phyloP scores from a whole-genome alignment of 1,284 basidiomycete species.

The Thecaphora frezii region DNA sequence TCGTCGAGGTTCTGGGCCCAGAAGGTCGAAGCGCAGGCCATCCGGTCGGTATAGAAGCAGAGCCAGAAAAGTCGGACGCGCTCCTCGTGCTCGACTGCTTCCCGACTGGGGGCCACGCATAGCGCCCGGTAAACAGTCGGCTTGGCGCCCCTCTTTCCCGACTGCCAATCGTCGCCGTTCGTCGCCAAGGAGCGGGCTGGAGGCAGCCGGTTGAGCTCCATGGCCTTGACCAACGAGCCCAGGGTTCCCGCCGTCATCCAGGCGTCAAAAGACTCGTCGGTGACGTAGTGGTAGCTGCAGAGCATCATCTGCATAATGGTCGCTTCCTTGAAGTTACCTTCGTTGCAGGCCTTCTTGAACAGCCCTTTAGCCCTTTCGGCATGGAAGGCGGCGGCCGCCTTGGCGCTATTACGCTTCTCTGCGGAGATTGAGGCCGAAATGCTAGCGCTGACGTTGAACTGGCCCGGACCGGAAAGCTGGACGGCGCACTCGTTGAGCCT shows the following conservation, averaged over 20 bases:
- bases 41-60: constrained; percentile 37
- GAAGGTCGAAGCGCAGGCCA: constrained; percentile 35
- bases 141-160: constrained; percentile 11
- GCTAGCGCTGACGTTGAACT: constrained; percentile 15
- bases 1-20: constrained; percentile 43
- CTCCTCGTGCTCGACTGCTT: constrained; percentile 33
- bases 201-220: constrained; percentile 37
- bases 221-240: constrained; percentile 25
- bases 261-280: constrained; percentile 40
- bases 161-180: constrained; percentile 3
- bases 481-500: constrained; percentile 15
- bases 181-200: constrained; percentile 7
- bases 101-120: constrained; percentile 11
- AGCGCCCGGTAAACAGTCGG: constrained; percentile 24
- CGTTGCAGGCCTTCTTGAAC: constrained; percentile 15
- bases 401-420: constrained; percentile 24
- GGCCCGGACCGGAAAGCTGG: constrained; percentile 7
- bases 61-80: constrained; percentile 39
- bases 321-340: constrained; percentile 32
- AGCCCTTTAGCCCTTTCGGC: constrained; percentile 32
- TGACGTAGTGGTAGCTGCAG: constrained; percentile 36
- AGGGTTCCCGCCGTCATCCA: constrained; percentile 33
- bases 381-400: constrained; percentile 34
- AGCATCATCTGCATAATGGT: constrained; percentile 33
- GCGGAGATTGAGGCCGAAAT: constrained; percentile 1